phyloP scores from a whole-genome alignment of 345 rosid species.

The Cardamine occulta region DNA sequence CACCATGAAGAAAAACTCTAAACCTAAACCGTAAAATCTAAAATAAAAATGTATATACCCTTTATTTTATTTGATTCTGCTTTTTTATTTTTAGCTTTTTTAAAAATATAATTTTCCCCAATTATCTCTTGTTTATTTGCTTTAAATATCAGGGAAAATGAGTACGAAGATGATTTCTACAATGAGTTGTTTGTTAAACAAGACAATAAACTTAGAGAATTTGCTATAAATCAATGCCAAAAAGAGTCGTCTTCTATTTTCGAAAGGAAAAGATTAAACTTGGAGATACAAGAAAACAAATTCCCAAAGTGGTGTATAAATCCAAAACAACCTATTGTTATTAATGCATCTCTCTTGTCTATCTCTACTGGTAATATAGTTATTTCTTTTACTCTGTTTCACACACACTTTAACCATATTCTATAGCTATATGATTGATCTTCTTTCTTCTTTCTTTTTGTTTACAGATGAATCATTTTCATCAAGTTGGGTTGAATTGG shows the following conservation, averaged over 20 bases:
- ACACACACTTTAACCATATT: slow-evolving; percentile 3
- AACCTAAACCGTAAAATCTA: background rate
- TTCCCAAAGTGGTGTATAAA: slow-evolving; percentile 50
- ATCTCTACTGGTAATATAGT: slow-evolving; percentile 49
- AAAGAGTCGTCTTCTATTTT: slow-evolving; percentile 24
- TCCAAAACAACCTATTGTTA: slow-evolving; percentile 23
- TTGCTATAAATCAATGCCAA: slow-evolving; percentile 42
- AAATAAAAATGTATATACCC: too few species aligned
- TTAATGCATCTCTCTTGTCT: slow-evolving; percentile 49
- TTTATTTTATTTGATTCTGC: too few species aligned
- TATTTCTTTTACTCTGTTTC: background rate
- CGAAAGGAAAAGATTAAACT: slow-evolving; percentile 43
- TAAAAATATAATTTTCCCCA: too few species aligned
- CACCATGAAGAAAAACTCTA: too few species aligned
- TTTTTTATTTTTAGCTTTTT: too few species aligned
- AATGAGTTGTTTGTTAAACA: slow-evolving; percentile 48
- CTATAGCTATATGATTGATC: background rate
- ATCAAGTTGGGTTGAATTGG: slow-evolving; percentile 49
- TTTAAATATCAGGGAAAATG: slow-evolving; percentile 46
- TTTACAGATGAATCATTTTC: slow-evolving; percentile 58
- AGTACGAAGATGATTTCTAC: slow-evolving; percentile 45
- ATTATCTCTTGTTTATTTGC: too few species aligned
- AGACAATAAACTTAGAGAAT: slow-evolving; percentile 57
- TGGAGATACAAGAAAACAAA: slow-evolving; percentile 44
- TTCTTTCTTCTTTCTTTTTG: background rate